These are phyloP conservation scores for Raphanus sativus DNA, from an alignment of 345 rosid species.

Conservation along the genomic window DNA sequence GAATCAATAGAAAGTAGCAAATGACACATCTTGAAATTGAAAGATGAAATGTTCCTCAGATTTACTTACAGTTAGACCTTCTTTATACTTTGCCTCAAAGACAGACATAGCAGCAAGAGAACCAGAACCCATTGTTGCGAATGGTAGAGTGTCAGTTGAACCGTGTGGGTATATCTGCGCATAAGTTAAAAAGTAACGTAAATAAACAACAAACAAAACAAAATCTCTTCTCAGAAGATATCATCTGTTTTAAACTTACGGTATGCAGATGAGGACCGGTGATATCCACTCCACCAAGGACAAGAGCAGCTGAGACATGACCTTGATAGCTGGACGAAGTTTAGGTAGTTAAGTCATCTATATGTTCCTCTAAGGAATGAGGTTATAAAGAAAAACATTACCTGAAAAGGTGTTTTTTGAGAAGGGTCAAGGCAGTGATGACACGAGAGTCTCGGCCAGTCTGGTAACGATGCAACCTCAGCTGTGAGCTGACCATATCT, in stretches of 20 bases:
- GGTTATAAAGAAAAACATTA: conserved; percentile 18
- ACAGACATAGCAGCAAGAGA: conserved; percentile 86
- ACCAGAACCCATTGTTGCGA: conserved; percentile 92
- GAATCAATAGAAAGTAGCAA: not conserved
- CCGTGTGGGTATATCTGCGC: conserved; percentile 83
- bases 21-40: not conserved
- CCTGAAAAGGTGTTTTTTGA: conserved; percentile 77
- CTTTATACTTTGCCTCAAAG: conserved; percentile 77
- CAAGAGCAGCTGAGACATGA: conserved; percentile 75
- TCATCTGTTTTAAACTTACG: conserved; percentile 43
- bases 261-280: conserved; percentile 85
- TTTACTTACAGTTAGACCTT: conserved; percentile 71
- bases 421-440: conserved; percentile 78
- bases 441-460: conserved; percentile 81
- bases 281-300: conserved; percentile 87
- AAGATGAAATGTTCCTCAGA: not conserved
- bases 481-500: conserved; percentile 92
- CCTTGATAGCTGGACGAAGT: conserved; percentile 51
- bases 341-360: not conserved
- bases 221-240: not conserved
- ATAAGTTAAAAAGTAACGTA: not conserved
- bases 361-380: not conserved
- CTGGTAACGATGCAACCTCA: conserved; percentile 74
- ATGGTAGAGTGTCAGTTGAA: conserved; percentile 82
- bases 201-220: not conserved